These are phyloP conservation scores for Sutorius australiensis DNA, from an alignment of 768 basidiomycete genomes.

Conservation along the genomic window DNA sequence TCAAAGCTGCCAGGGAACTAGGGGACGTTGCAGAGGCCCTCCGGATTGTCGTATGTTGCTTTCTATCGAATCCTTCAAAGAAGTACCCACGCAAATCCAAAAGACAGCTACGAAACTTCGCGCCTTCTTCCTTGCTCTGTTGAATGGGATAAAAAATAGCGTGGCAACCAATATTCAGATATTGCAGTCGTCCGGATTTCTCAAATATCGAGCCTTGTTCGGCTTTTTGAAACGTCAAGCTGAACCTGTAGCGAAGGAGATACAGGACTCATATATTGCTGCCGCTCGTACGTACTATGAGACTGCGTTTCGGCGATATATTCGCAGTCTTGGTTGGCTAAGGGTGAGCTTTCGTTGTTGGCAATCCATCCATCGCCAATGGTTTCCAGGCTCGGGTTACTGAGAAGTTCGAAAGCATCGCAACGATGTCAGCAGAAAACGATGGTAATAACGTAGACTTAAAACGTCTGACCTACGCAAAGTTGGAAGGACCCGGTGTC, in stretches of 20 bases:
- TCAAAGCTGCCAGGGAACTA: constrained; percentile 83
- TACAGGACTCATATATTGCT: constrained; percentile 82
- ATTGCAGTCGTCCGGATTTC: constrained; percentile 79
- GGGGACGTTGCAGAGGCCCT: constrained; percentile 82
- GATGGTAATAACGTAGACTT: constrained; percentile 41
- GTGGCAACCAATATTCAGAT: constrained; percentile 93
- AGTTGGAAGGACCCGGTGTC: constrained; percentile 75
- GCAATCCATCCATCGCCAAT: background rate
- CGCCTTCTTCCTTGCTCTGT: constrained; percentile 75
- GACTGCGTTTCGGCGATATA: constrained; percentile 89
- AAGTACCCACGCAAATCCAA: constrained; percentile 1
- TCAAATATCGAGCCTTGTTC: constrained; percentile 81
- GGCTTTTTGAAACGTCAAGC: constrained; percentile 84
- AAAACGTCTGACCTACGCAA: constrained; percentile 61
- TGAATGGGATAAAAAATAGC: constrained; percentile 77
- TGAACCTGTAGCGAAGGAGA: constrained; percentile 74
- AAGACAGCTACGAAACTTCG: constrained; percentile 90
- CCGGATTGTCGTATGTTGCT: constrained; percentile 71
- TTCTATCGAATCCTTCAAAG: background rate
- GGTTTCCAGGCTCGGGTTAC: constrained; percentile 52
- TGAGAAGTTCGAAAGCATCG: constrained; percentile 70
- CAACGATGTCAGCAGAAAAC: constrained; percentile 40
- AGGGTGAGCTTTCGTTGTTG: constrained; percentile 45
- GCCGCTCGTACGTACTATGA: constrained; percentile 91
- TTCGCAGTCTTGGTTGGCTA: constrained; percentile 73